Evolutionary conservation across 495 filamentous ascomycete species (phyloP), one percentile per base, ranked within the genome.

Genomic region (Podospora comata): DNA sequence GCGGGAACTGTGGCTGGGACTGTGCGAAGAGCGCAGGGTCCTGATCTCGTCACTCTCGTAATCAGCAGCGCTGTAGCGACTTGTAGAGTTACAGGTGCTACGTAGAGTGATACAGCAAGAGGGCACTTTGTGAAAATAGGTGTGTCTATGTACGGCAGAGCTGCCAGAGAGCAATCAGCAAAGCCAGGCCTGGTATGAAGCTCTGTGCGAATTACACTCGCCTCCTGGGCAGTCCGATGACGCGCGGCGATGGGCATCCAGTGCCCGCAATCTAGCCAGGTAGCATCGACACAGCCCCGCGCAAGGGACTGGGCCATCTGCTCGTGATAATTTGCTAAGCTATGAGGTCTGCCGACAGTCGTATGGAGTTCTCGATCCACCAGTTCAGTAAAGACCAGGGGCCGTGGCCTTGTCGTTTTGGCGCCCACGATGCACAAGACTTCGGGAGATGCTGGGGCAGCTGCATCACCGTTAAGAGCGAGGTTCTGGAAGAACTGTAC

Each of bases 1-100:
- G 28, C 58, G 67, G 64, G 67, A 66, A 69, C 67, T 65, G 63
- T 66, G 53, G 11, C 54, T 34, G 20, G 4, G 23, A 69, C 67
- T 65, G 62, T 69, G 67, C 18, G 15, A 5, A 20, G 2, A 23
- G 19, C 26, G 15, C 7, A 48, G 39, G 39, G 39, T 48, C 39
- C 39, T 48, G 39, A 11, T 48, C 39, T 11, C 15, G 13, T 18
- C 39, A 48, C 39, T 48, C 39, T 48, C 39, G 4, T 23, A 23
- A 11, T 39, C 6, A 5, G 11, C 34, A 39, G 11, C 34, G 11
- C 11, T 11, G 34, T 11, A 39, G 6, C 34, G 11, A 0, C 34
- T 39, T 39, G 3, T 0, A 11, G 6, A 39, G 5, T 39, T 39
- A 5, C 34, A 39, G 34, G 55, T 58, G 7, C 7, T 16, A 58